These are phyloP conservation scores for Podosphaera fusca DNA, from an alignment of 2,329 filamentous ascomycete species.

Conservation along the genomic window DNA sequence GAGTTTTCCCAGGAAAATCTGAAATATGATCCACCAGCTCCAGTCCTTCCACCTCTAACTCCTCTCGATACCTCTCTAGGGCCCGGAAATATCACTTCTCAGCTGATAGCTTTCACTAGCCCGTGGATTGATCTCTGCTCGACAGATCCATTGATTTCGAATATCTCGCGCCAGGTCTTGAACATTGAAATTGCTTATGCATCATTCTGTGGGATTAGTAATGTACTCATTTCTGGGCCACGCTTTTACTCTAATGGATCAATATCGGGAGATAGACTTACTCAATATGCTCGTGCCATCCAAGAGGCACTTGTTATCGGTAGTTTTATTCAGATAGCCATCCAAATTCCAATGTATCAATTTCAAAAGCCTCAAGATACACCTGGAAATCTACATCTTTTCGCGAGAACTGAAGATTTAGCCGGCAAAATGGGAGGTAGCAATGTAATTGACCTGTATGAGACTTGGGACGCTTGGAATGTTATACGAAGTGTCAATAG, in stretches of 20 bases:
- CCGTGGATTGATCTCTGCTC: slow-evolving; percentile 85
- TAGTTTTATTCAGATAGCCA: slow-evolving; percentile 53
- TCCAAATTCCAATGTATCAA: slow-evolving; percentile 68
- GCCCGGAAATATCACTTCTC: slow-evolving; percentile 43
- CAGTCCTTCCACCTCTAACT: slow-evolving; percentile 44
- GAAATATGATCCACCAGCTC: slow-evolving; percentile 27
- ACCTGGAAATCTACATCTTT: slow-evolving; percentile 13
- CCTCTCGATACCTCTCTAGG: slow-evolving; percentile 57
- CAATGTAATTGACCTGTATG: slow-evolving; percentile 42
- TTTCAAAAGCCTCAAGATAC: slow-evolving; percentile 30
- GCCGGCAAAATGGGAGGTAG: slow-evolving; percentile 18
- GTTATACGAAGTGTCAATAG: slow-evolving; percentile 63
- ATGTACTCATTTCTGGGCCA: slow-evolving; percentile 63
- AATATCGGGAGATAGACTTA: slow-evolving; percentile 27
- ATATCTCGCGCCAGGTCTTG: slow-evolving; percentile 71
- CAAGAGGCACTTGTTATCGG: slow-evolving; percentile 57
- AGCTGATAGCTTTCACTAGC: slow-evolving; percentile 59
- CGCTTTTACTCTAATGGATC: slow-evolving; percentile 30
- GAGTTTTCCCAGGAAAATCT: slow-evolving; percentile 18
- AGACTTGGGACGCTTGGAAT: slow-evolving; percentile 87
- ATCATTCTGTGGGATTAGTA: slow-evolving; percentile 76
- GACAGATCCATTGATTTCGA: slow-evolving; percentile 57
- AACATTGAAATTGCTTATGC: slow-evolving; percentile 86
- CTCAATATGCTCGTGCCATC: slow-evolving; percentile 66
- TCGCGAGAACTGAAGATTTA: slow-evolving; percentile 14